Conservation (phyloP, 257 asterid species). For the Solanum peruvianum region DNA sequence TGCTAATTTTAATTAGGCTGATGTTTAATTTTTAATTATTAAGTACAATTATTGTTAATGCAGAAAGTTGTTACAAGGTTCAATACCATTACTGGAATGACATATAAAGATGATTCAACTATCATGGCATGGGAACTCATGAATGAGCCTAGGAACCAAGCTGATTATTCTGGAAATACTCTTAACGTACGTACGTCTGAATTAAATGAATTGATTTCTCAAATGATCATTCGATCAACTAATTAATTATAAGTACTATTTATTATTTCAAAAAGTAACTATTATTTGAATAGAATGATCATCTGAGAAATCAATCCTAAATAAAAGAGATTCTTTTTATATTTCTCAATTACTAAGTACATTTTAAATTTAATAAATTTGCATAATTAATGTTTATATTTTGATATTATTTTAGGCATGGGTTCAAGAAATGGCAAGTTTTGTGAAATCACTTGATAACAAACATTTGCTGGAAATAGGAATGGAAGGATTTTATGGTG, state of each 20-base stretch:
- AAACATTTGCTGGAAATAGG: conserved; percentile 46
- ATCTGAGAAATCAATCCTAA: background rate
- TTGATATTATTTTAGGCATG: conserved; percentile 12
- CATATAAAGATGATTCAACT: conserved; percentile 25
- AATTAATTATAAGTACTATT: background rate
- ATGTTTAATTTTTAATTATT: background rate
- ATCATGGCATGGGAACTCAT: conserved; percentile 27
- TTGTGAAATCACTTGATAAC: conserved; percentile 44
- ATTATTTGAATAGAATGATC: background rate
- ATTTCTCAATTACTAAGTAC: background rate
- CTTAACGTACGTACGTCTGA: conserved; percentile 21
- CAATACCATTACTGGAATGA: conserved; percentile 23
- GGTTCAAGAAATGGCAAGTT: conserved; percentile 36
- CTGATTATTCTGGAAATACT: conserved; percentile 31
- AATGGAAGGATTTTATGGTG: conserved; percentile 67
- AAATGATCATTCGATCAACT: background rate
- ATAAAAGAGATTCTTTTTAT: background rate
- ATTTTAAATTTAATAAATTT: background rate
- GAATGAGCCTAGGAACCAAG: conserved; percentile 39
- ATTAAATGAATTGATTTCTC: background rate
- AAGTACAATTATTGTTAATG: background rate
- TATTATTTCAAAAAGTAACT: background rate
- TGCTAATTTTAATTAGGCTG: background rate
- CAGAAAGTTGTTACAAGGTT: conserved; percentile 34
- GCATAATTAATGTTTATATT: background rate